Conservation (phyloP, 441 rosid genomes). For the Adansonia gregorii region DNA sequence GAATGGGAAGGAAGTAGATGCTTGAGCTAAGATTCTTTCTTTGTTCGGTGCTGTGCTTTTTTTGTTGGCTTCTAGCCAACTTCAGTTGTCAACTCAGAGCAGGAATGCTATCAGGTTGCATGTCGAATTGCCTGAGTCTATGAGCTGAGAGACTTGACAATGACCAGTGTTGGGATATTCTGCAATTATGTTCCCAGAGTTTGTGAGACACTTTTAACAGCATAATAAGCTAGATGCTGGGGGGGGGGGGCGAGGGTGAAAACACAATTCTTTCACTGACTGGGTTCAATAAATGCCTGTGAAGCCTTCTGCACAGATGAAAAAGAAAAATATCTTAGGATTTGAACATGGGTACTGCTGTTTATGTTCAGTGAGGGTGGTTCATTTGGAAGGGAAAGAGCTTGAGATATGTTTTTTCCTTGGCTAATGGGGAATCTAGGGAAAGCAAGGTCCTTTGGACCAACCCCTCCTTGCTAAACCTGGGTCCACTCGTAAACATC, state of each 20-base stretch:
- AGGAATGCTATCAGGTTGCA: background rate
- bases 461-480: too few relatives aligned
- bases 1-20: conserved; percentile 15
- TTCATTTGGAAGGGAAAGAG: conserved; percentile 4
- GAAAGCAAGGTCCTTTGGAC: too few relatives aligned
- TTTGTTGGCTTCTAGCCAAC: conserved; percentile 9
- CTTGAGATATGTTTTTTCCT: background rate
- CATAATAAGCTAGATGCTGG: background rate
- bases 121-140: background rate
- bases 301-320: conserved; percentile 15
- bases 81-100: conserved; percentile 3
- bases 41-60: background rate
- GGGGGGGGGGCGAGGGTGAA: background rate
- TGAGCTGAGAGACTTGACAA: background rate
- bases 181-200: conserved; percentile 9
- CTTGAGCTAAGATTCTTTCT: conserved; percentile 10
- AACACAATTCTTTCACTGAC: background rate
- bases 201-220: background rate
- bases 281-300: conserved; percentile 12
- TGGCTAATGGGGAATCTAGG: too few relatives aligned
- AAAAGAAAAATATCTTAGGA: background rate
- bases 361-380: background rate
- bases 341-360: background rate
- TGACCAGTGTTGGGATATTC: conserved; percentile 1
- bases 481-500: background rate